Evolutionary conservation across 164 flowering plant genomes (phyloP), one percentile per base, ranked within the genome.

Genomic region (Chimonanthus salicifolius): DNA sequence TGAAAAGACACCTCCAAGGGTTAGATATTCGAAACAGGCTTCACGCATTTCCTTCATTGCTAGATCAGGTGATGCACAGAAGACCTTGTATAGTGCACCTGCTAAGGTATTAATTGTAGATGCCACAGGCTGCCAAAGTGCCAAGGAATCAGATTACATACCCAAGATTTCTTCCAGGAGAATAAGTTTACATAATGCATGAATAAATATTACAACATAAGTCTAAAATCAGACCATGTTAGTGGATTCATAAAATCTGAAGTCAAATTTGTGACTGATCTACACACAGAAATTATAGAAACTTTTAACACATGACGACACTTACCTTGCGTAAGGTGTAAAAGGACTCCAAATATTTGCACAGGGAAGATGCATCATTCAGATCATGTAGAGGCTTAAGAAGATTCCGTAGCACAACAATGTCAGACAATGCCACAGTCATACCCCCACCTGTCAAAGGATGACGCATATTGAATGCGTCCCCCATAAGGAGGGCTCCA

Each of bases 401-500:
- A 78, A 94, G 97, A 77, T 94, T 74, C 44, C 87, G 84, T 15
- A 94, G 82, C 18, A 94, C 87, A 70, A 85, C 97, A 71, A 92
- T 90, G 79, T 94, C 98, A 69, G 97, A 88, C 44, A 94, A 80
- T 47, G 97, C 94, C 67, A 92, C 97, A 6, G 97, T 92, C 97
- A 92, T 92, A 73, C 97, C 97, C 62, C 98, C 97, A 3, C 98
- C 98, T 44, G 97, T 94, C 77, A 94, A 83, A 74, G 97, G 97
- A 74, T 92, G 97, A 45, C 94, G 90, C 97, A 92, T 90, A 75
- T 92, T 92, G 78, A 94, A 92, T 70, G 98, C 97, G 81, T 94
- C 97, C 3, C 97, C 98, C 97, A 92, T 86, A 62, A 94, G 74
- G 43, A 92, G 72, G 13, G 98, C 98, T 46, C 98, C 97, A 4